Evolutionary conservation across 176 grass and related monocot genomes (phyloP).

Genomic region (Musa acuminata): DNA sequence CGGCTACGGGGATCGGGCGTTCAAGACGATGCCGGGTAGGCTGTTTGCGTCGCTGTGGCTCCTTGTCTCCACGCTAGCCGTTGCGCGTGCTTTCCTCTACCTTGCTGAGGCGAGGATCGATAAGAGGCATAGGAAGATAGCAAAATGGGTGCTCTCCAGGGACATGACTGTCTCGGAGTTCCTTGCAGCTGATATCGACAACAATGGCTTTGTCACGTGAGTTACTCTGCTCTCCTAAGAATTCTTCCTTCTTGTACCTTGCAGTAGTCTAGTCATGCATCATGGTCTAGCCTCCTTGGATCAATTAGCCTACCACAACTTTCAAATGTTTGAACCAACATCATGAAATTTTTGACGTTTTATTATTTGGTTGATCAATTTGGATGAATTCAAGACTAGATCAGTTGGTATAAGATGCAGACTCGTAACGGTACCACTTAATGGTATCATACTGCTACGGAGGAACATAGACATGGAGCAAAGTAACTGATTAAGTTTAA

Average conservation of each 20-base stretch:
- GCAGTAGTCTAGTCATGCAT: background rate
- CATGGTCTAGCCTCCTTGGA: background rate
- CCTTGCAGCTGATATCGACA: slow-evolving; percentile 71
- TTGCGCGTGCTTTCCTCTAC: slow-evolving; percentile 82
- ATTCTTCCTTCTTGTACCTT: background rate
- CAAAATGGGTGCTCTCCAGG: slow-evolving; percentile 73
- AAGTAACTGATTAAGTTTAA: background rate
- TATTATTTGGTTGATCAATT: background rate
- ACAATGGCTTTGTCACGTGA: slow-evolving; percentile 95
- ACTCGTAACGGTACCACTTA: too few species aligned
- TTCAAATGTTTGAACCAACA: background rate
- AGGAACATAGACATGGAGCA: background rate
- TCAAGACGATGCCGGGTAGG: slow-evolving; percentile 49
- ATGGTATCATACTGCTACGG: background rate
- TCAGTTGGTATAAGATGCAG: background rate
- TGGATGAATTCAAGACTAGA: background rate
- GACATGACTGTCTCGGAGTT: slow-evolving; percentile 90
- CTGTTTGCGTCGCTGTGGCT: slow-evolving; percentile 79
- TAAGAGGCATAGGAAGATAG: slow-evolving; percentile 76
- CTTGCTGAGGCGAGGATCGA: slow-evolving; percentile 90
- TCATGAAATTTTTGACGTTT: background rate
- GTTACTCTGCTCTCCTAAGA: slow-evolving; percentile 17
- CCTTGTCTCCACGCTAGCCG: slow-evolving; percentile 73
- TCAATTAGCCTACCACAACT: background rate
- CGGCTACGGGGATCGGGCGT: slow-evolving; percentile 70